A percentile compares a stretch with the other conserved stretches of the same genome.
Conservation (phyloP, 768 basidiomycete genomes). For the Lanmaoa rubissima region DNA sequence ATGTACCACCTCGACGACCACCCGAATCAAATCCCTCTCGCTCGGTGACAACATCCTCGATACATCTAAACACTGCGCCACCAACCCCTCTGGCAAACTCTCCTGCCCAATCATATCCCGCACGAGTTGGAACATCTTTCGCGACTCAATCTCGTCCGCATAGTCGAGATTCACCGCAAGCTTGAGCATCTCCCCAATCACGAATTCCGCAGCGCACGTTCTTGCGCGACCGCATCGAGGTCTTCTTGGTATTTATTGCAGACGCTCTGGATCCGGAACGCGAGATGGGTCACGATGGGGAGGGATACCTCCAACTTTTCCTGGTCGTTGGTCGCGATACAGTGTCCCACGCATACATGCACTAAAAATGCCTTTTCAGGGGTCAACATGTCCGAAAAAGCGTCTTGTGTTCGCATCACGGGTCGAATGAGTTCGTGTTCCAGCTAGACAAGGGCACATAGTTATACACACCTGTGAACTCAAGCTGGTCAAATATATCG, state of each 20-base stretch:
- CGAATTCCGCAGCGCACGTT: conserved; percentile 45
- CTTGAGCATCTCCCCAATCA: conserved; percentile 79
- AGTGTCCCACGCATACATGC: conserved; percentile 81
- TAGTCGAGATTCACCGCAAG: conserved; percentile 84
- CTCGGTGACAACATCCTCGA: too few relatives aligned
- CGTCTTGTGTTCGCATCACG: conserved; percentile 41
- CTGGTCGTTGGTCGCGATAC: conserved; percentile 58
- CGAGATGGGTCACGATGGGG: conserved; percentile 67
- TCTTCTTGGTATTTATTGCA: conserved; percentile 64
- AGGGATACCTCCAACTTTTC: conserved; percentile 63
- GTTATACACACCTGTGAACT: conserved; percentile 63
- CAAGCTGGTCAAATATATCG: conserved; percentile 64
- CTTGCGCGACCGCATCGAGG: conserved; percentile 41
- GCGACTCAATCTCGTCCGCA: conserved; percentile 84
- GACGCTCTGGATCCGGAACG: conserved; percentile 66
- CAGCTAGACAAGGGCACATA: background rate
- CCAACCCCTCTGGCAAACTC: too few relatives aligned
- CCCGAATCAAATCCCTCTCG: too few relatives aligned
- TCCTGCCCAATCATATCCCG: too few relatives aligned
- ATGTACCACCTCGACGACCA: too few relatives aligned
- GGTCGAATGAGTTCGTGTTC: background rate
- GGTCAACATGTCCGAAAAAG: conserved; percentile 67
- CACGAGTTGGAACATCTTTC: conserved; percentile 85
- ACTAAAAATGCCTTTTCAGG: conserved; percentile 79
- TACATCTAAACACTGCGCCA: too few relatives aligned